Percentiles rank a stretch among this genome's conserved stretches.
Conservation (phyloP, 2,329 filamentous ascomycete genomes). For the Fusarium zealandicum region DNA sequence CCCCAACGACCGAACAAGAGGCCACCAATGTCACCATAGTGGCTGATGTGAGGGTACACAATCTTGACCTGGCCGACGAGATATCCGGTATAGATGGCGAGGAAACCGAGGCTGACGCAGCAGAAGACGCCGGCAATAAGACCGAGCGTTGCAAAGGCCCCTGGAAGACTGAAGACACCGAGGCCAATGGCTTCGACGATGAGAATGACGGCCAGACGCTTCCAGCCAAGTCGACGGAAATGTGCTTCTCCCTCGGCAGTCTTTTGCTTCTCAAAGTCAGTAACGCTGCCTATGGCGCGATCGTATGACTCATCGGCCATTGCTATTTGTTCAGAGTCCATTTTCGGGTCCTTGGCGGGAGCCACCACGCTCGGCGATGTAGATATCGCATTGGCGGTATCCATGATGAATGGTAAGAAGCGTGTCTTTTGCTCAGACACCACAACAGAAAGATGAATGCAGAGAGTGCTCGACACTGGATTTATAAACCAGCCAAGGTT, state of each 20-base stretch:
- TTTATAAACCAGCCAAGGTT: conserved; percentile 1
- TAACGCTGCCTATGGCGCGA: conserved; percentile 18
- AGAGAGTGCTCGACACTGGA: neutral
- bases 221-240: conserved; percentile 31
- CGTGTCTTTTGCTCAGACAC: too few relatives aligned
- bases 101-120: conserved; percentile 44
- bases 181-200: conserved; percentile 30
- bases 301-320: conserved; percentile 15
- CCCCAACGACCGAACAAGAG: conserved; percentile 64
- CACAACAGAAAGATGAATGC: too few relatives aligned
- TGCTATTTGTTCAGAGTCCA: conserved; percentile 16
- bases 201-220: conserved; percentile 26
- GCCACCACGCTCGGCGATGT: neutral
- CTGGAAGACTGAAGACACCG: conserved; percentile 26
- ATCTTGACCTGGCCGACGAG: conserved; percentile 51
- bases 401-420: conserved; percentile 4
- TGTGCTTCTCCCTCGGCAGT: conserved; percentile 19
- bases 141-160: conserved; percentile 24
- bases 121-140: conserved; percentile 46
- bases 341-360: neutral
- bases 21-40: conserved; percentile 68
- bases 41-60: conserved; percentile 59
- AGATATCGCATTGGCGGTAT: neutral
- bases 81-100: conserved; percentile 50
- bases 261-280: conserved; percentile 29